Percentiles rank a stretch among this genome's conserved stretches.
Evolutionary conservation across 331 rosid genomes (phyloP).

Genomic region (Saraca asoca): DNA sequence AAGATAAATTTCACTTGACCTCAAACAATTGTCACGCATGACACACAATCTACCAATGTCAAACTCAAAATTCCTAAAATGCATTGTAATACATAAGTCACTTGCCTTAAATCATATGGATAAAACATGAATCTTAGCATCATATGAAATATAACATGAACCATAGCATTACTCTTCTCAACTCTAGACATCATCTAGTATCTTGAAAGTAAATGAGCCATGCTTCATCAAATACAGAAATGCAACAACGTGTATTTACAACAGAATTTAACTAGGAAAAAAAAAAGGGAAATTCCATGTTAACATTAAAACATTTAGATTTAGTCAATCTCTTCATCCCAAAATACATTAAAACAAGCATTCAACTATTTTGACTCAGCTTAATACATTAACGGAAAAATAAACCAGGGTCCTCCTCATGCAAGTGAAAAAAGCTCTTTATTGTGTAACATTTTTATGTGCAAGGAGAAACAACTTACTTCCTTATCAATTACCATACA

Average conservation of each 20-base stretch:
- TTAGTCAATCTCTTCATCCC: constrained; percentile 15
- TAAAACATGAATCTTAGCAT: background rate
- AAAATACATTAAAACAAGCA: constrained; percentile 6
- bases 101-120: no score
- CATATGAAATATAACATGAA: constrained; percentile 10
- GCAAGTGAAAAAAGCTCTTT: background rate
- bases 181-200: background rate
- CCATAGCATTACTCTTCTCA: constrained; percentile 20
- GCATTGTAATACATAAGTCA: background rate
- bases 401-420: constrained; percentile 1
- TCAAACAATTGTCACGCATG: no score
- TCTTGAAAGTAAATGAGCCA: background rate
- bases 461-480: background rate
- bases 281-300: no score
- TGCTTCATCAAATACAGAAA: no score
- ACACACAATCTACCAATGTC: background rate
- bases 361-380: background rate
- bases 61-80: constrained; percentile 4
- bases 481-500: constrained; percentile 19
- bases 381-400: background rate
- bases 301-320: background rate
- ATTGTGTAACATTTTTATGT: background rate
- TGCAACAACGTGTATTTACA: no score
- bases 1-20: no score
- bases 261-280: no score